Base-by-base conservation (phyloP, 768 basidiomycete genomes). In the Amanita muscaria region DNA sequence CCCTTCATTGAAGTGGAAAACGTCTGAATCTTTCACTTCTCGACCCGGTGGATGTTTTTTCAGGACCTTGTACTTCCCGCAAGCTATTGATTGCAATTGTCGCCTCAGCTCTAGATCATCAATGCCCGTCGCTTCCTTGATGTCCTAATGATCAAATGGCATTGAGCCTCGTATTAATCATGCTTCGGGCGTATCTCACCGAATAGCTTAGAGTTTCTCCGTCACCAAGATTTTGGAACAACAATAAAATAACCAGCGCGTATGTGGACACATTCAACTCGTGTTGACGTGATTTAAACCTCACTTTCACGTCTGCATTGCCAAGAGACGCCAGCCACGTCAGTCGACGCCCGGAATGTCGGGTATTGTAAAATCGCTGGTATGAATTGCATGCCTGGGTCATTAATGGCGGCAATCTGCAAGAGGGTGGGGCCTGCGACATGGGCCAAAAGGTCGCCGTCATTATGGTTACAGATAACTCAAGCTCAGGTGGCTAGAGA, bases 371-470 rank as follows among this genome's bases (percentile, higher is more conserved):
- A 62, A 88, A 98, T 40, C 76, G 74, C 57, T 96, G 87, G 56
- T 93, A 99, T 1, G 81, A 80, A 56, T 75, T 77, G 60, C 76
- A 77, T 0, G 82, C 72, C 50, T 72, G 73, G 16, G 76, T 59
- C 55, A 99, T 70, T 12, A 73, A 61, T 12, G 73, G 59, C 0
- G 91, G 81, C 31, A 97, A 67, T 4, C 66, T 77, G 53, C 89
- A 96, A 0, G 78, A 56, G 2, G 80, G 66, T 8, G 72, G 63
- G 2, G 76, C 71, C 48, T 82, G 75, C 2, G 83, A 70, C 68
- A 82, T 84, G 0, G 96, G 96, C 96, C 96, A 99, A 62, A 88
- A 89, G 3, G 92, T 94, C 1, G 93, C 88, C 0, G 96, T 98
- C 79, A 97, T 91, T 39, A 99, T 85, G 4, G 73, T 92, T 32